These are phyloP conservation scores for Stachybotrys chlorohalonatus DNA, from an alignment of 2,329 filamentous ascomycete species.

Conservation along the genomic window DNA sequence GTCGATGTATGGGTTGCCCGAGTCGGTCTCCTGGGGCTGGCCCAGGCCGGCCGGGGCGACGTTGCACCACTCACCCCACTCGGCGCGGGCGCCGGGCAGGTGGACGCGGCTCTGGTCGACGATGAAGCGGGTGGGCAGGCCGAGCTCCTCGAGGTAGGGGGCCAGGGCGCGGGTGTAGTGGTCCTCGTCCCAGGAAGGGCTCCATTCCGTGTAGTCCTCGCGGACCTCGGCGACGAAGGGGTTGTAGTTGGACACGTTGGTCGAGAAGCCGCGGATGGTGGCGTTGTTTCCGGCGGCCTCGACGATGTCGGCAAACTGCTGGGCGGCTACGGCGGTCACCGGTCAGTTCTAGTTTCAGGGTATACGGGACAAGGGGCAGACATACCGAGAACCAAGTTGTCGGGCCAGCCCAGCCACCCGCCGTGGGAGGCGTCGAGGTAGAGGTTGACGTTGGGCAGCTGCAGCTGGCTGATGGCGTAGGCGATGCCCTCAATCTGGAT, in stretches of 20 bases:
- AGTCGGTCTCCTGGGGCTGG: constrained; percentile 19
- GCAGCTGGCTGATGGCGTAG: constrained; percentile 28
- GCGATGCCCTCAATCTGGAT: constrained; percentile 30
- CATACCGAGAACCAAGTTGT: constrained; percentile 25
- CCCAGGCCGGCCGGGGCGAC: constrained; percentile 26
- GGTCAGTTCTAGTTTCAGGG: neutral
- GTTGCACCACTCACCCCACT: constrained; percentile 41
- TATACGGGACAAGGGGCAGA: neutral
- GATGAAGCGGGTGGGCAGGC: constrained; percentile 30
- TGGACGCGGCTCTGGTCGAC: constrained; percentile 30
- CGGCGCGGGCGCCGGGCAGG: constrained; percentile 20
- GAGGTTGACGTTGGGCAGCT: constrained; percentile 25
- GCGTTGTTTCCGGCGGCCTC: constrained; percentile 15
- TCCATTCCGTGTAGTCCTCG: constrained; percentile 29
- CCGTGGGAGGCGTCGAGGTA: constrained; percentile 34
- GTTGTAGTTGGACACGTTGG: constrained; percentile 31
- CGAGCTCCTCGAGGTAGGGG: constrained; percentile 21
- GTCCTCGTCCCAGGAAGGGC: constrained; percentile 26
- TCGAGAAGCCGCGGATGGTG: constrained; percentile 28
- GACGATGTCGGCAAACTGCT: constrained; percentile 26
- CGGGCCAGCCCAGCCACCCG: constrained; percentile 33
- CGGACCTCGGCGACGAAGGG: constrained; percentile 22
- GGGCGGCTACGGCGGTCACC: constrained; percentile 16
- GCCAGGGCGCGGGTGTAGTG: constrained; percentile 27
- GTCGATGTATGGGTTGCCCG: constrained; percentile 22